Conservation (phyloP, 1,139 yeast species). For the Kodamaea derodonti region DNA sequence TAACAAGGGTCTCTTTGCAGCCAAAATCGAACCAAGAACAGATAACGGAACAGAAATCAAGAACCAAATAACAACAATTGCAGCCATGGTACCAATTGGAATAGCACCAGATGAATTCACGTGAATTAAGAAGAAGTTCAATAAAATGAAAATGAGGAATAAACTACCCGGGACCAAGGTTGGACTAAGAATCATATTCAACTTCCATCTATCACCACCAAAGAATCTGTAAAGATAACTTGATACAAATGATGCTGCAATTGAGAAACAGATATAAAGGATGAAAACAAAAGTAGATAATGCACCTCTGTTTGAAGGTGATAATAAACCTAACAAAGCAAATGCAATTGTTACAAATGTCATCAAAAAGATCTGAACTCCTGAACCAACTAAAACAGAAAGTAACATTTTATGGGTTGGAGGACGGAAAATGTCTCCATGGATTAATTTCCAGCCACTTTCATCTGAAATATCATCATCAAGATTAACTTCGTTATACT, state of each 20-base stretch:
- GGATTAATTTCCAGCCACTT: conserved; percentile 95
- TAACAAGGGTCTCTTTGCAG: conserved; percentile 60
- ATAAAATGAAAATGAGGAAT: conserved; percentile 57
- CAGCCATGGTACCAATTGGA: conserved; percentile 86
- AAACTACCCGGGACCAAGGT: conserved; percentile 75
- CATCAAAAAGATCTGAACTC: conserved; percentile 82
- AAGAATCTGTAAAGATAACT: conserved; percentile 82
- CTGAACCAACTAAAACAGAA: conserved; percentile 84
- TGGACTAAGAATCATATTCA: conserved; percentile 81
- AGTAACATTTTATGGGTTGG: conserved; percentile 70
- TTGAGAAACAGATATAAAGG: conserved; percentile 73
- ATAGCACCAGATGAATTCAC: conserved; percentile 91
- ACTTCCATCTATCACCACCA: conserved; percentile 90
- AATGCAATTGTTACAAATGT: conserved; percentile 67
- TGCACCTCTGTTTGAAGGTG: conserved; percentile 95
- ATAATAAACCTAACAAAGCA: conserved; percentile 83
- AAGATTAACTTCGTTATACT: conserved; percentile 83
- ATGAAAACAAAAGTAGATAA: conserved; percentile 86
- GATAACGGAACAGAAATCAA: conserved; percentile 82
- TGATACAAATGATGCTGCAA: conserved; percentile 82
- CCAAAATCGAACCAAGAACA: conserved; percentile 71
- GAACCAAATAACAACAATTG: conserved; percentile 81
- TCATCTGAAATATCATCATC: conserved; percentile 91
- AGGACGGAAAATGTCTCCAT: conserved; percentile 91
- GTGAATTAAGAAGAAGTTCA: conserved; percentile 78